Conservation (phyloP, 495 filamentous ascomycete species). For the Tuber borchii region DNA sequence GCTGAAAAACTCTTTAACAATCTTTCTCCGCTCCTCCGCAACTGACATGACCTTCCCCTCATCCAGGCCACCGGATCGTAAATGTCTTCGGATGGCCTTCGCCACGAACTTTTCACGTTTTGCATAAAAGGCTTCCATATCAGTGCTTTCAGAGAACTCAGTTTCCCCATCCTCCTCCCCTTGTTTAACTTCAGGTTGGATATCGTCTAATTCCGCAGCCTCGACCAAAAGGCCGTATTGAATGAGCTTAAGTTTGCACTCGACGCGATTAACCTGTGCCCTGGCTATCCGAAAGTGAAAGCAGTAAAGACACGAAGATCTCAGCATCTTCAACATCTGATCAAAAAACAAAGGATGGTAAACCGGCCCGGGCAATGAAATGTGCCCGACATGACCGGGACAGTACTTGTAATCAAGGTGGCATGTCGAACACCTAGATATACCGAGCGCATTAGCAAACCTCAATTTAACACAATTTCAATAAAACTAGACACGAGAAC, state of each 20-base stretch:
- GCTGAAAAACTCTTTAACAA: conserved; percentile 75
- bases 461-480: neutral
- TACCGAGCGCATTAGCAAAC: conserved; percentile 11
- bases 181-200: conserved; percentile 43
- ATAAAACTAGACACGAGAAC: conserved; percentile 15
- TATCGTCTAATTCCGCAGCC: conserved; percentile 59
- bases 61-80: conserved; percentile 50
- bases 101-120: conserved; percentile 65
- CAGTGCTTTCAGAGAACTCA: conserved; percentile 27
- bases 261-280: conserved; percentile 63
- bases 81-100: conserved; percentile 54
- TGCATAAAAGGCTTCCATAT: conserved; percentile 56
- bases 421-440: conserved; percentile 77
- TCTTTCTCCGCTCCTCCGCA: conserved; percentile 60
- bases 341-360: conserved; percentile 94
- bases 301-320: conserved; percentile 84
- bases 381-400: conserved; percentile 89
- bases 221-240: conserved; percentile 75
- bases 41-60: conserved; percentile 74
- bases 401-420: conserved; percentile 69
- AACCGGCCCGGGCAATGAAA: conserved; percentile 83
- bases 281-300: conserved; percentile 69
- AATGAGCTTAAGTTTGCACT: conserved; percentile 79
- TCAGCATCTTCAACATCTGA: conserved; percentile 73
- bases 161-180: conserved; percentile 47